Evolutionary conservation across 495 filamentous ascomycete genomes (phyloP).

Genomic region (Penicillium malachiteum): DNA sequence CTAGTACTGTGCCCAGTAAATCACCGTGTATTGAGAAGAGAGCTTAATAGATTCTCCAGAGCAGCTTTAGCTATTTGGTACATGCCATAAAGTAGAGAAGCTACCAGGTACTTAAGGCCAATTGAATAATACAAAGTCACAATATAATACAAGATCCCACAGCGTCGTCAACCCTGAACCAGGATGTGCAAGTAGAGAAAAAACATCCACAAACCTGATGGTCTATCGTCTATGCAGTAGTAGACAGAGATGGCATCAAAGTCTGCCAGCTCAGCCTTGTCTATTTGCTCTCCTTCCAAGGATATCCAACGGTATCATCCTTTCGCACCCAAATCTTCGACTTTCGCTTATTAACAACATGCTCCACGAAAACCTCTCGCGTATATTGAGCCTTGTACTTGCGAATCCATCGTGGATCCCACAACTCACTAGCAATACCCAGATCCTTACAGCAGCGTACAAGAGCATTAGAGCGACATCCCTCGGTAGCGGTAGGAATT

Average conservation of each 20-base stretch:
- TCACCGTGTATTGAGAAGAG: not conserved
- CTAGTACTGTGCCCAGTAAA: too few relatives aligned
- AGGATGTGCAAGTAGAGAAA: too few relatives aligned
- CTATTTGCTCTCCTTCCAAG: conserved; percentile 58
- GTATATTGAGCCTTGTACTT: conserved; percentile 65
- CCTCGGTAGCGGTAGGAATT: conserved; percentile 95
- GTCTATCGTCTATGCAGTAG: not conserved
- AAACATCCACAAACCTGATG: not conserved
- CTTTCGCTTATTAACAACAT: conserved; percentile 81
- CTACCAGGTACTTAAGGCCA: too few relatives aligned
- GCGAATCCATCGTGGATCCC: conserved; percentile 92
- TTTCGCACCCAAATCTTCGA: conserved; percentile 84
- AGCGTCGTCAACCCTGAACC: too few relatives aligned
- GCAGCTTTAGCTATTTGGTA: not conserved
- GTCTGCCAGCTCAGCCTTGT: not conserved
- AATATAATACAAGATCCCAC: conserved; percentile 7
- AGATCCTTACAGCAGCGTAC: conserved; percentile 98
- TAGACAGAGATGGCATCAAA: not conserved
- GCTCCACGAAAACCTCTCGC: conserved; percentile 78
- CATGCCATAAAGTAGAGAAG: too few relatives aligned
- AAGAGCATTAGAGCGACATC: conserved; percentile 94
- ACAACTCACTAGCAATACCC: conserved; percentile 90
- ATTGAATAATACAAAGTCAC: not conserved
- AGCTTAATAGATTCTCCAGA: not conserved
- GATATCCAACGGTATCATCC: conserved; percentile 75